Percentiles rank a stretch among this genome's conserved stretches.
These are phyloP conservation scores for Alternaria sp. DNA, from an alignment of 2,329 filamentous ascomycete species.

Conservation along the genomic window DNA sequence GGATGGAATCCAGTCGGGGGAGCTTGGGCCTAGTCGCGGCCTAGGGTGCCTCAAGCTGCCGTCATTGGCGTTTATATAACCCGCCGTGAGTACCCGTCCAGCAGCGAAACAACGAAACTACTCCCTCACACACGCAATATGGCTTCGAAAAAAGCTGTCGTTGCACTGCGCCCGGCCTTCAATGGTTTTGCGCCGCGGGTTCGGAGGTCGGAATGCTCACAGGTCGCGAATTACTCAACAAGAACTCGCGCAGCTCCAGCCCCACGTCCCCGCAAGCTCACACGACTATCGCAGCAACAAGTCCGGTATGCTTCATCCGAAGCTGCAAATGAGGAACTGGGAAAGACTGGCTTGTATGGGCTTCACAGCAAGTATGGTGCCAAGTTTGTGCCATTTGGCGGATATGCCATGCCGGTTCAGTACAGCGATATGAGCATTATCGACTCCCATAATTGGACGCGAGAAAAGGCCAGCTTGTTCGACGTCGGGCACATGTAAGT, in stretches of 20 bases:
- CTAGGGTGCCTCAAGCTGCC: conserved; percentile 22
- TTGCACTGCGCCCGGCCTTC: conserved; percentile 36
- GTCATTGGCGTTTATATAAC: conserved; percentile 31
- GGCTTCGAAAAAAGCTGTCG: conserved; percentile 41
- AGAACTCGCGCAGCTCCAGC: conserved; percentile 30
- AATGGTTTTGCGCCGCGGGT: conserved; percentile 34
- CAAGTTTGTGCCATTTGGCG: conserved; percentile 97
- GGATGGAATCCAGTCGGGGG: conserved; percentile 26
- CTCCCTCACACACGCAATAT: conserved; percentile 34
- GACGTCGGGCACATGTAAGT: conserved; percentile 94
- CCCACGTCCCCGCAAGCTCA: conserved; percentile 38
- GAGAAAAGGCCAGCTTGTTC: conserved; percentile 87
- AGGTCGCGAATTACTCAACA: conserved; percentile 23
- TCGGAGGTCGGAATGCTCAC: conserved; percentile 24
- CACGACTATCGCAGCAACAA: conserved; percentile 26
- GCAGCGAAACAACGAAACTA: conserved; percentile 7
- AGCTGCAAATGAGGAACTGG: conserved; percentile 43
- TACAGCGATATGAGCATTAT: conserved; percentile 79
- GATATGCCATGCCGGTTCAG: conserved; percentile 90
- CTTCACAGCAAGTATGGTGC: conserved; percentile 79
- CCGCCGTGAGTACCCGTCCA: conserved; percentile 31
- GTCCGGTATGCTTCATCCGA: conserved; percentile 44
- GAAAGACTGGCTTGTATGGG: conserved; percentile 78
- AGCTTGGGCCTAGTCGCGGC: conserved; percentile 28
- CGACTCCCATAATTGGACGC: conserved; percentile 89